Evolutionary conservation across 2,329 filamentous ascomycete species (phyloP).

Genomic region (Cryphonectria parasitica): DNA sequence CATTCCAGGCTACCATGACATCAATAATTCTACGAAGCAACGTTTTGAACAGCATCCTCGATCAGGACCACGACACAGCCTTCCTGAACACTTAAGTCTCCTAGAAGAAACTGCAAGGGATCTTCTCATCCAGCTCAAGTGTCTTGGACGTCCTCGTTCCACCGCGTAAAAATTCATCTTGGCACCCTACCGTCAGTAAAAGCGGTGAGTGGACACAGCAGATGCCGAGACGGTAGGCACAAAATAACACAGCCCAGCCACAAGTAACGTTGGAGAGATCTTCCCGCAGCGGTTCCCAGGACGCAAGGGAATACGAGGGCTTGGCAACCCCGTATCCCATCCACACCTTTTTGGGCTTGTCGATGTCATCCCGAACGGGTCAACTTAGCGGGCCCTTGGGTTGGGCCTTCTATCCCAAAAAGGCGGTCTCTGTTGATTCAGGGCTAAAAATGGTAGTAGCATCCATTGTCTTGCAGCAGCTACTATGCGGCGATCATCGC

Average conservation of each 20-base stretch:
- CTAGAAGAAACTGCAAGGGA: background rate
- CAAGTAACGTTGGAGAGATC: conserved; percentile 21
- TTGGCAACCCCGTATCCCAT: conserved; percentile 20
- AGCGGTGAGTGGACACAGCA: background rate
- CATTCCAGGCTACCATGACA: background rate
- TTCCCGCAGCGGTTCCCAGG: background rate
- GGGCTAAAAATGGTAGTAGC: background rate
- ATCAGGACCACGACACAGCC: background rate
- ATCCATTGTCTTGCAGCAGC: background rate
- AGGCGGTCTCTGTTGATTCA: background rate
- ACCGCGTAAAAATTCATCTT: background rate
- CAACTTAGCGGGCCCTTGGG: background rate
- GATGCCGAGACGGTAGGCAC: background rate
- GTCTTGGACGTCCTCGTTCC: background rate
- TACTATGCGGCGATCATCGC: background rate
- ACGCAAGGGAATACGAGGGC: conserved; percentile 25
- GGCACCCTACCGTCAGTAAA: background rate
- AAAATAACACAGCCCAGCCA: conserved; percentile 1
- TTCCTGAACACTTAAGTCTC: background rate
- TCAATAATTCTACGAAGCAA: background rate
- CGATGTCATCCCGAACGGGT: conserved; percentile 19
- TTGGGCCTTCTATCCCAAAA: background rate
- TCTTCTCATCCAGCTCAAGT: background rate
- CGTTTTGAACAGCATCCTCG: too few species aligned
- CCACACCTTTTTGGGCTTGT: conserved; percentile 13